Percentiles rank a stretch among this genome's conserved stretches.
phyloP scores from a whole-genome alignment of 345 rosid genomes.

The Ceriops tagal region DNA sequence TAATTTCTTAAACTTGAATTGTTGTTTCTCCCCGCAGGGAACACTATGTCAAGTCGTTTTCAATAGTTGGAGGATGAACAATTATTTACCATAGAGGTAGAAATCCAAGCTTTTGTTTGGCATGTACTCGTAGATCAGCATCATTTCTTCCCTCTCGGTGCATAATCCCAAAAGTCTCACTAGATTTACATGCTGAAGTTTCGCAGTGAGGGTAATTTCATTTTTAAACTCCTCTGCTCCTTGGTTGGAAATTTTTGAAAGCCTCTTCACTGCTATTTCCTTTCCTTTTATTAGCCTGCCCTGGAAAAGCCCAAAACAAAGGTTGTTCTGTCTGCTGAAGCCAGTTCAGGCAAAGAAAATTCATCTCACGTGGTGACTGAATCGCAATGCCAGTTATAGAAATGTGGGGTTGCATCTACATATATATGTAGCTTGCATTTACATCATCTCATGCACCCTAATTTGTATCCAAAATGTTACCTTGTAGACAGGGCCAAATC shows the following conservation, averaged over 20 bases:
- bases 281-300: constrained; percentile 29
- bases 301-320: constrained; percentile 11
- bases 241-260: constrained; percentile 36
- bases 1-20: too few species aligned
- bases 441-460: neutral
- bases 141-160: constrained; percentile 33
- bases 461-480: neutral
- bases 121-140: too few species aligned
- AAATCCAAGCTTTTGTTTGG: too few species aligned
- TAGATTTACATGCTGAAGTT: constrained; percentile 44
- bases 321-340: too few species aligned
- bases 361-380: too few species aligned
- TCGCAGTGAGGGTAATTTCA: constrained; percentile 37
- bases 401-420: too few species aligned
- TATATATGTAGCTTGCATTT: too few species aligned
- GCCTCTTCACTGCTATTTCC: constrained; percentile 46
- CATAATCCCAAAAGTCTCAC: constrained; percentile 35
- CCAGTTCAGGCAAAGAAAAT: too few species aligned
- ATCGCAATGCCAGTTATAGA: too few species aligned
- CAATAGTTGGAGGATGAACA: neutral
- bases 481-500: constrained; percentile 48
- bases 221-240: constrained; percentile 39
- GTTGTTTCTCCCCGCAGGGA: too few species aligned
- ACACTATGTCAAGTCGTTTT: neutral
- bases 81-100: constrained; percentile 29